These are phyloP conservation scores for Scheffersomyces amazonensis DNA, from an alignment of 805 yeast genomes.

Conservation along the genomic window DNA sequence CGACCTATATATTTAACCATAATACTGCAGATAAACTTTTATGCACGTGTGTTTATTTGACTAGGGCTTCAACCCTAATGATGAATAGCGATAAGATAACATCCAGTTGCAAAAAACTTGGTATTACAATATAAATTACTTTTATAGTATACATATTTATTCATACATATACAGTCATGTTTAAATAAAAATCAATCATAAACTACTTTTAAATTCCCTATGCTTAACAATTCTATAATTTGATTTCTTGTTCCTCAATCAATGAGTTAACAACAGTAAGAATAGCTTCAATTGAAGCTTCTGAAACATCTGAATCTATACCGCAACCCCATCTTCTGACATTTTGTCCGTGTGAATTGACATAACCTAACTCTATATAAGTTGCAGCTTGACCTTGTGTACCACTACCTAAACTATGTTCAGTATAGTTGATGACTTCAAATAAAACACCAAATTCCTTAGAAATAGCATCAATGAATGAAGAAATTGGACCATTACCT, in stretches of 20 bases:
- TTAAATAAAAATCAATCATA: too few relatives aligned
- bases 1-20: too few relatives aligned
- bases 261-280: slow-evolving; percentile 52
- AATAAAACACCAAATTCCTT: slow-evolving; percentile 48
- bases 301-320: slow-evolving; percentile 40
- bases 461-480: slow-evolving; percentile 64
- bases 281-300: slow-evolving; percentile 58
- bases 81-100: too few relatives aligned
- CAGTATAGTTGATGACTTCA: slow-evolving; percentile 65
- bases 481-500: slow-evolving; percentile 80
- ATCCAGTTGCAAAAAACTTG: too few relatives aligned
- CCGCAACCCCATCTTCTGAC: slow-evolving; percentile 43
- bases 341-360: slow-evolving; percentile 34
- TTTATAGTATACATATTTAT: too few relatives aligned
- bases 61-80: too few relatives aligned
- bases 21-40: too few relatives aligned
- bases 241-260: slow-evolving; percentile 26
- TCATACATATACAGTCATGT: too few relatives aligned
- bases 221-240: background rate
- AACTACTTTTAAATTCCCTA: too few relatives aligned
- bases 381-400: slow-evolving; percentile 74
- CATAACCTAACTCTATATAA: slow-evolving; percentile 53
- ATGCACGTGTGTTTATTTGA: too few relatives aligned
- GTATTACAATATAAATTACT: too few relatives aligned
- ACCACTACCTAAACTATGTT: slow-evolving; percentile 73